These are phyloP conservation scores for Eimeria sp. DNA, from an alignment of 169 alveolate genomes.

Conservation along the genomic window DNA sequence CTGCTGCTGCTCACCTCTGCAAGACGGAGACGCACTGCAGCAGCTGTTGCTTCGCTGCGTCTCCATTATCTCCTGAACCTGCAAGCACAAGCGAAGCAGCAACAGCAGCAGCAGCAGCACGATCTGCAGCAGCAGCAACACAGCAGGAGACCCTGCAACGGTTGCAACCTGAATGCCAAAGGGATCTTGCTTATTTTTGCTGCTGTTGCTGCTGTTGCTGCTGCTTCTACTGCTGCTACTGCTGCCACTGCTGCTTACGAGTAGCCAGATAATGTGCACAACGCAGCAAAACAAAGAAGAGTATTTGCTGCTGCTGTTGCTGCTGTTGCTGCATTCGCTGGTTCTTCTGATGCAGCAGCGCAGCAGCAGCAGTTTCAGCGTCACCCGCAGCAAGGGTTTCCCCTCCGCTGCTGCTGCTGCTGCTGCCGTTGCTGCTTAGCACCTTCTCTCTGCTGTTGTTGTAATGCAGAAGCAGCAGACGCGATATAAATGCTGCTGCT, in stretches of 20 bases:
- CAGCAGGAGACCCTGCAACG: not conserved
- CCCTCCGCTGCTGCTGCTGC: slow-evolving; percentile 44
- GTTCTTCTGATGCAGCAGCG: not conserved
- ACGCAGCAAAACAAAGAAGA: slow-evolving; percentile 39
- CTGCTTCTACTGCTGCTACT: slow-evolving; percentile 43
- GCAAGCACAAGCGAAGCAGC: not conserved
- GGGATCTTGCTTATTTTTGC: not conserved
- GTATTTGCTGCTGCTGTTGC: slow-evolving; percentile 39
- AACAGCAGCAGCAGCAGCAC: not conserved
- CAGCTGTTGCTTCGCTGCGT: slow-evolving; percentile 52
- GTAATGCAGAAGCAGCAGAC: slow-evolving; percentile 9
- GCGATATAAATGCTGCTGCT: slow-evolving; percentile 4
- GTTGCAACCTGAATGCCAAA: not conserved
- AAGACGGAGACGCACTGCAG: slow-evolving; percentile 27
- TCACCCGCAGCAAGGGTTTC: not conserved
- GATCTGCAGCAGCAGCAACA: not conserved
- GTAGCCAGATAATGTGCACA: slow-evolving; percentile 38
- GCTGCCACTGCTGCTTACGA: slow-evolving; percentile 31
- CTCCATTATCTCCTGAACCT: not conserved
- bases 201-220: slow-evolving; percentile 56
- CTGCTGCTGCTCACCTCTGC: slow-evolving; percentile 66
- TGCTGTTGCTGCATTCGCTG: slow-evolving; percentile 22
- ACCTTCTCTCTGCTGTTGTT: not conserved
- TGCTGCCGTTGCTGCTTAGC: slow-evolving; percentile 65
- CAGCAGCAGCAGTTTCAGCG: not conserved